These are phyloP conservation scores for Colletotrichum graminicola DNA, from an alignment of 2,329 filamentous ascomycete genomes.

Conservation along the genomic window DNA sequence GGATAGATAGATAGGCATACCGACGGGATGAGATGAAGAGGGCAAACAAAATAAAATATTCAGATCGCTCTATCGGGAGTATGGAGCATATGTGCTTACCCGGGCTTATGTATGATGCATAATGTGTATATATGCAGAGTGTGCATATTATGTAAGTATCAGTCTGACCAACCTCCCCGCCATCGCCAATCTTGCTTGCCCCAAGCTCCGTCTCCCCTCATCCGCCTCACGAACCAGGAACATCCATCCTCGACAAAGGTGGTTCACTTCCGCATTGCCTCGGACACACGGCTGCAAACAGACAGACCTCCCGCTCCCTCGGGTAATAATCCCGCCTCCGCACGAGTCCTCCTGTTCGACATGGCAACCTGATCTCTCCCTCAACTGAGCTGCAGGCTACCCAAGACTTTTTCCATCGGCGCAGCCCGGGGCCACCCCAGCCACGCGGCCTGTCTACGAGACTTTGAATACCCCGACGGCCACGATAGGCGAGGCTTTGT, in stretches of 20 bases:
- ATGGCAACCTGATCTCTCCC: conserved; percentile 7
- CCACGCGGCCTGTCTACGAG: background rate
- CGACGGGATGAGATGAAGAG: background rate
- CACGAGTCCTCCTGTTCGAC: conserved; percentile 1
- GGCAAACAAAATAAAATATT: background rate
- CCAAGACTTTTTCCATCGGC: too few relatives aligned
- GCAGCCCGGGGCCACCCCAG: conserved; percentile 1
- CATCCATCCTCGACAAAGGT: conserved; percentile 6
- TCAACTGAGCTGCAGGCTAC: conserved; percentile 1
- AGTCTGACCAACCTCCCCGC: background rate
- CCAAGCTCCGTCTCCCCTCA: conserved; percentile 1
- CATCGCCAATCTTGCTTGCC: conserved; percentile 3
- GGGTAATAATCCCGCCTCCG: background rate
- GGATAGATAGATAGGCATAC: background rate
- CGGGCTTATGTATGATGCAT: background rate
- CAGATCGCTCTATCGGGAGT: background rate
- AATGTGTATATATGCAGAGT: background rate
- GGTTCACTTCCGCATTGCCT: background rate
- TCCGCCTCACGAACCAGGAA: background rate
- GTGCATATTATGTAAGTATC: background rate
- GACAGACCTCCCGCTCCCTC: background rate
- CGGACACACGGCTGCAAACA: conserved; percentile 15
- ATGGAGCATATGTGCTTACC: background rate
- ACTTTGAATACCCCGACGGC: background rate
- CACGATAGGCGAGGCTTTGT: background rate